Evolutionary conservation across 805 yeast species (phyloP).

Genomic region (Brettanomyces bruxellensis): DNA sequence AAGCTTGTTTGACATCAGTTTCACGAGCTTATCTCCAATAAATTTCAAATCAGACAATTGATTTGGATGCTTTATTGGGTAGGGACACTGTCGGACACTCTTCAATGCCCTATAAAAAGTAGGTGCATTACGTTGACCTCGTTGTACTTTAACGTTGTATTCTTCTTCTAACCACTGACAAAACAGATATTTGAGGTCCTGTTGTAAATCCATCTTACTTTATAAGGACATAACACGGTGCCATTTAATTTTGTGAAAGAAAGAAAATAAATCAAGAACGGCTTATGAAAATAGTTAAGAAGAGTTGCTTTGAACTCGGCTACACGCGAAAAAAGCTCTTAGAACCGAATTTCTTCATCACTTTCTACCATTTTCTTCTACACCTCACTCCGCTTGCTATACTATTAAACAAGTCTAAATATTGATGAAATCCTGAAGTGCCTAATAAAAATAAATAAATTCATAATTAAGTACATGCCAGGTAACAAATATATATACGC

Average conservation of each 20-base stretch:
- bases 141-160: constrained; percentile 32
- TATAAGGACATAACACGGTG: neutral
- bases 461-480: too few species aligned
- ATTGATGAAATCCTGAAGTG: too few species aligned
- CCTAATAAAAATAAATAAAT: too few species aligned
- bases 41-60: constrained; percentile 52
- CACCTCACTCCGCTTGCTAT: too few species aligned
- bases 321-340: too few species aligned
- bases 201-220: constrained; percentile 30
- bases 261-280: neutral
- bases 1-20: constrained; percentile 37
- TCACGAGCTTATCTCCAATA: constrained; percentile 66
- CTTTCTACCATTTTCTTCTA: too few species aligned
- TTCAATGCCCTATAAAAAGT: constrained; percentile 50
- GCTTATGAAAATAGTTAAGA: neutral
- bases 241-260: neutral
- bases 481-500: too few species aligned
- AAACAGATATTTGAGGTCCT: constrained; percentile 43
- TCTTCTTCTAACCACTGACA: constrained; percentile 51
- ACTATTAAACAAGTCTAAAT: too few species aligned
- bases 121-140: constrained; percentile 43
- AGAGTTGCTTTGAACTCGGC: neutral
- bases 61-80: constrained; percentile 41
- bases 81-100: constrained; percentile 36
- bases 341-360: too few species aligned